Evolutionary conservation across 2,329 filamentous ascomycete species (phyloP).

Genomic region (Cordyceps cicadae): DNA sequence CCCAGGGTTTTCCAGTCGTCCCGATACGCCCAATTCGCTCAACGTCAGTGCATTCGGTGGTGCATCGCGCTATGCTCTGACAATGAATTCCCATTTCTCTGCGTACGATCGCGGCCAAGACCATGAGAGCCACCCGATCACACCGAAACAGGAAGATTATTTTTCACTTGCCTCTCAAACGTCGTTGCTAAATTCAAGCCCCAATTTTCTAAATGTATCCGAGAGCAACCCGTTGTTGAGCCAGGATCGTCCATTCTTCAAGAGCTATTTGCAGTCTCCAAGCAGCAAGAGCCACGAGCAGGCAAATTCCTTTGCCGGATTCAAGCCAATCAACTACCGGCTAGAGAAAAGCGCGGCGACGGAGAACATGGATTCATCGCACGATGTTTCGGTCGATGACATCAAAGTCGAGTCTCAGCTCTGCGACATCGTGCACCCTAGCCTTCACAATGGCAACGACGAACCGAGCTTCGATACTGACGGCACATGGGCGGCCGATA

Average conservation of each 20-base stretch:
- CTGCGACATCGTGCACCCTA: conserved; percentile 16
- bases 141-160: conserved; percentile 8
- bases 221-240: conserved; percentile 10
- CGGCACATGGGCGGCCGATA: conserved; percentile 1
- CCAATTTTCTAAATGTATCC: conserved; percentile 1
- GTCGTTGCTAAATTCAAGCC: conserved; percentile 10
- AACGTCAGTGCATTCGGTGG: conserved; percentile 2
- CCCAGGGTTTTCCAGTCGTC: not conserved
- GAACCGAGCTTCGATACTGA: not conserved
- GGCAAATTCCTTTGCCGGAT: conserved; percentile 20
- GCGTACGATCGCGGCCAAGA: not conserved
- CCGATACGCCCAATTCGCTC: not conserved
- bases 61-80: conserved; percentile 1
- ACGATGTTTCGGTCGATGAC: conserved; percentile 6
- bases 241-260: conserved; percentile 16
- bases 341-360: conserved; percentile 15
- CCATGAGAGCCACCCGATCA: not conserved
- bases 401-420: conserved; percentile 22
- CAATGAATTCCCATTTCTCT: conserved; percentile 8
- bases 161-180: conserved; percentile 1
- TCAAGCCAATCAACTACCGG: conserved; percentile 23
- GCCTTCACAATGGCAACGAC: not conserved
- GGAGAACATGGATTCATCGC: conserved; percentile 12
- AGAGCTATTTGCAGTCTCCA: conserved; percentile 16
- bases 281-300: conserved; percentile 6